phyloP scores from a whole-genome alignment of 306 rosid genomes.

The Gynostemma pentaphyllum region DNA sequence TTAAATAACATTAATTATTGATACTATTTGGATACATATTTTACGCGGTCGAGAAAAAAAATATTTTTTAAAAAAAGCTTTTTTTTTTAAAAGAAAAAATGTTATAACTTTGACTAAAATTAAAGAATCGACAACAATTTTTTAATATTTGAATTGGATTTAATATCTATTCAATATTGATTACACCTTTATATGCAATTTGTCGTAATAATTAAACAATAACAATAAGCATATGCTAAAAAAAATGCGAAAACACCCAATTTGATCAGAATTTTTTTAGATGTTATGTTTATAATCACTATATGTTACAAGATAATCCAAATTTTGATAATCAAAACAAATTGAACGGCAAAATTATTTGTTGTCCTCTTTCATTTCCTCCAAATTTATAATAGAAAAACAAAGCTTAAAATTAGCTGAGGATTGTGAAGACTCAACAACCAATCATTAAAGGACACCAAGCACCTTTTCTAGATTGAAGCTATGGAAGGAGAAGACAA shows the following conservation, averaged over 20 bases:
- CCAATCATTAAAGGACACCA: conserved; percentile 14
- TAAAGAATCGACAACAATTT: too few relatives aligned
- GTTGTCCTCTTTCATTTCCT: not conserved
- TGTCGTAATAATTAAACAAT: too few relatives aligned
- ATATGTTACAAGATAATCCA: conserved; percentile 23
- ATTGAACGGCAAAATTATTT: conserved; percentile 19
- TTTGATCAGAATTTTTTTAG: not conserved
- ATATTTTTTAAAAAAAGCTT: too few relatives aligned
- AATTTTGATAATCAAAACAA: conserved; percentile 11
- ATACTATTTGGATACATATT: too few relatives aligned
- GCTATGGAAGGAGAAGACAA: not conserved
- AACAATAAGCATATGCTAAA: too few relatives aligned
- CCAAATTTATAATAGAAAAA: not conserved
- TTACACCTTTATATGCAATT: too few relatives aligned
- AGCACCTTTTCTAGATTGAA: not conserved
- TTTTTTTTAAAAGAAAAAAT: not conserved
- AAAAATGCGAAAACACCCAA: too few relatives aligned
- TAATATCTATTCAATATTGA: too few relatives aligned
- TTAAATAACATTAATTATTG: too few relatives aligned
- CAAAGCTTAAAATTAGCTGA: not conserved
- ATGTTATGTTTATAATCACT: conserved; percentile 4
- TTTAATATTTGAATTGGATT: too few relatives aligned
- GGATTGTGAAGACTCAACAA: conserved; percentile 23
- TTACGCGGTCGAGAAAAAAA: too few relatives aligned
- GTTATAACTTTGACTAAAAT: not conserved